phyloP scores from a whole-genome alignment of 257 asterid genomes.

The Leonotis leonurus region DNA sequence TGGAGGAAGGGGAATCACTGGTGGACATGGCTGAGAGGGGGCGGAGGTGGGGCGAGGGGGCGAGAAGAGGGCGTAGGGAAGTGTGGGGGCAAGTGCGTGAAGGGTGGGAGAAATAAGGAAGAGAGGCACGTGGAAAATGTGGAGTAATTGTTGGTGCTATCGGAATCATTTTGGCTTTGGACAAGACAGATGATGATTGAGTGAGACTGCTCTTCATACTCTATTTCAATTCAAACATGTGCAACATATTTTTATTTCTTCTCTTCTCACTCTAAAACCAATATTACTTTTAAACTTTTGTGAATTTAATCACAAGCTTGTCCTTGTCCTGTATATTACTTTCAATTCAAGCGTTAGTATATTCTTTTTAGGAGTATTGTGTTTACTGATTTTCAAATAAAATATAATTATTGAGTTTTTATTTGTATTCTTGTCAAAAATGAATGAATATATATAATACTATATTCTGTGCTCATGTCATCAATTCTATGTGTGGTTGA shows the following conservation, averaged over 20 bases:
- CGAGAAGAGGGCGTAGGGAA: conserved; percentile 4
- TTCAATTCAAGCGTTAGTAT: too few relatives aligned
- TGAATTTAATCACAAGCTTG: too few relatives aligned
- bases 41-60: conserved; percentile 12
- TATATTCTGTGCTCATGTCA: too few relatives aligned
- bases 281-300: too few relatives aligned
- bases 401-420: too few relatives aligned
- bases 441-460: too few relatives aligned
- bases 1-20: conserved; percentile 23
- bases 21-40: conserved; percentile 30
- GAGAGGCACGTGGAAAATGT: conserved; percentile 31
- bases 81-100: conserved; percentile 22
- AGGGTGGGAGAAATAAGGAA: background rate
- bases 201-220: background rate
- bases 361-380: too few relatives aligned
- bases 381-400: too few relatives aligned
- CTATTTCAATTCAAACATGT: conserved; percentile 1
- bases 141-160: conserved; percentile 2
- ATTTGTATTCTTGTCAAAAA: too few relatives aligned
- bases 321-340: too few relatives aligned
- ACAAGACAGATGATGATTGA: background rate
- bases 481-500: too few relatives aligned
- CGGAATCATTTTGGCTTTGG: conserved; percentile 8
- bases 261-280: too few relatives aligned
- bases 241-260: background rate